A percentile compares a stretch with the other conserved stretches of the same genome.
phyloP scores from a whole-genome alignment of 371 early-diverging fungal species.

The Zychaea mexicana region DNA sequence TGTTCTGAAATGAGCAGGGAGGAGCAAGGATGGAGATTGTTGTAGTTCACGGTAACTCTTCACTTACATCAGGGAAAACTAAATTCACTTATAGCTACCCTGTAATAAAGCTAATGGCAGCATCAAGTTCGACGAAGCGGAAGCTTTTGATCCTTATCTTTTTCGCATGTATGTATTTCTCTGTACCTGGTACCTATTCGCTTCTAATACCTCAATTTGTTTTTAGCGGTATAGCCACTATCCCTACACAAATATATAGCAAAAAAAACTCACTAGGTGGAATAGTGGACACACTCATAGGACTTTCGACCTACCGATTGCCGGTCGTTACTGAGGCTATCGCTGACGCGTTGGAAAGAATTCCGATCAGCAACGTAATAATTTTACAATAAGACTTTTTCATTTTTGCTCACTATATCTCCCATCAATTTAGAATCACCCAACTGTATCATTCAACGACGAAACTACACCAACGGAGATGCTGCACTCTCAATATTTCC shows the following conservation, averaged over 20 bases:
- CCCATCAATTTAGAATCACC: not conserved
- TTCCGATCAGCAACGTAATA: not conserved
- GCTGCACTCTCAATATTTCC: slow-evolving; percentile 1
- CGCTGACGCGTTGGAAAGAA: not conserved
- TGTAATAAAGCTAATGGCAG: not conserved
- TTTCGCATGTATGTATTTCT: not conserved
- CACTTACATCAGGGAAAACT: no score
- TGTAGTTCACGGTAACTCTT: no score
- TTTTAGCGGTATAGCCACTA: not conserved
- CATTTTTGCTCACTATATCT: not conserved
- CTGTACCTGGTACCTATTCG: not conserved
- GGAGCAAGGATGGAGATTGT: not conserved
- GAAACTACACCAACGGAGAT: not conserved
- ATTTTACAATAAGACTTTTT: not conserved
- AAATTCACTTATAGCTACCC: slow-evolving; percentile 9
- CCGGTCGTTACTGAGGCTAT: not conserved
- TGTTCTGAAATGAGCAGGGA: not conserved
- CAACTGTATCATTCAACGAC: not conserved
- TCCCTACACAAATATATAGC: not conserved
- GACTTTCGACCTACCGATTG: not conserved
- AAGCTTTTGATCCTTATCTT: not conserved
- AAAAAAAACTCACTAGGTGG: not conserved
- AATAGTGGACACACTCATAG: not conserved
- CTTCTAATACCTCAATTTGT: not conserved
- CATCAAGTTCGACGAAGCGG: not conserved